Conservation (phyloP, 2,329 filamentous ascomycete genomes). For the Fusarium tjaetaba region DNA sequence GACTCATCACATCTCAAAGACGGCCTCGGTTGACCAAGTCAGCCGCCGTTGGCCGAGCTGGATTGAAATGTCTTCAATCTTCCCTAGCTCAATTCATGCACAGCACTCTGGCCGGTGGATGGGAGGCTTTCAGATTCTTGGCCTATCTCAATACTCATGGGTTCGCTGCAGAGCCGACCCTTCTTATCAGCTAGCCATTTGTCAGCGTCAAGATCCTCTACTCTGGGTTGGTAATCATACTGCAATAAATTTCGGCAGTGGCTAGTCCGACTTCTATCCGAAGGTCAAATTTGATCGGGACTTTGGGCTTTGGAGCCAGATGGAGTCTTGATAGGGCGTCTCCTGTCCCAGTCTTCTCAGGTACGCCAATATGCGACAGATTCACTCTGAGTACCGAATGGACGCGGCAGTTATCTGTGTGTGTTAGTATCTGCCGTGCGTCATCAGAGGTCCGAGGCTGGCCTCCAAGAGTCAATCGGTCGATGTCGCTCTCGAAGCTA, state of each 20-base stretch:
- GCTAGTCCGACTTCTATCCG: neutral
- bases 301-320: neutral
- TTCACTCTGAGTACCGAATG: neutral
- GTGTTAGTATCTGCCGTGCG: neutral
- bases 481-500: neutral
- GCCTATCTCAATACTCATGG: neutral
- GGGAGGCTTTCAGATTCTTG: neutral
- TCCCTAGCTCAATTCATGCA: neutral
- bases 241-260: neutral
- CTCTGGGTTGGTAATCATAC: neutral
- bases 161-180: neutral
- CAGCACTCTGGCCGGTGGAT: neutral
- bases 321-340: neutral
- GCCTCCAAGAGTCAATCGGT: neutral
- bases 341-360: neutral
- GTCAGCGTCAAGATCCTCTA: neutral
- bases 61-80: neutral
- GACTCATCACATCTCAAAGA: neutral
- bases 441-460: too few relatives aligned
- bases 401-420: neutral
- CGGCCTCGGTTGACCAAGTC: neutral
- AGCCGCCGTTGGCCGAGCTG: neutral
- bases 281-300: neutral
- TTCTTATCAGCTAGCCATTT: neutral
- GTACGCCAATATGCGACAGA: neutral